Evolutionary conservation across 2,329 filamentous ascomycete genomes (phyloP).

Genomic region (Cladophialophora psammophila): DNA sequence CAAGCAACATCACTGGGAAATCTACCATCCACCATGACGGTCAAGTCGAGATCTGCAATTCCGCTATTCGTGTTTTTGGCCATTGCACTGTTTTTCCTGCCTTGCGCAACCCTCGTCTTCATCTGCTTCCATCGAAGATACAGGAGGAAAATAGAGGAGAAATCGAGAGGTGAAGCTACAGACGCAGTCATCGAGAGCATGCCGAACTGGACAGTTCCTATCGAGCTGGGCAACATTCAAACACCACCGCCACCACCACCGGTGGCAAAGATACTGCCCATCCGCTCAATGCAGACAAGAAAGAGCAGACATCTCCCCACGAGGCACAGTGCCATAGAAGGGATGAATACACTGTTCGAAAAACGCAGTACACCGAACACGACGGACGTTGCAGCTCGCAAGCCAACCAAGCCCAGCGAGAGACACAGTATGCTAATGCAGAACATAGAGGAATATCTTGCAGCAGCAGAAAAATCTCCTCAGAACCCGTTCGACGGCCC

Average conservation of each 20-base stretch:
- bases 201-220: conserved; percentile 2
- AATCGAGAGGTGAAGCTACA: not conserved
- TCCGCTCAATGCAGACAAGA: conserved; percentile 5
- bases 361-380: not conserved
- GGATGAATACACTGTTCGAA: not conserved
- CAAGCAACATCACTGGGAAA: conserved; percentile 1
- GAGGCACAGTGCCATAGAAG: not conserved
- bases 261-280: conserved; percentile 2
- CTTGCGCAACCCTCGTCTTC: conserved; percentile 17
- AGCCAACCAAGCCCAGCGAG: not conserved
- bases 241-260: conserved; percentile 7
- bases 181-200: conserved; percentile 3
- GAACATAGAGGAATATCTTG: not conserved
- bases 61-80: conserved; percentile 29
- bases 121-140: conserved; percentile 11
- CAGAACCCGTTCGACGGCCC: not conserved
- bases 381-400: not conserved
- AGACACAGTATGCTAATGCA: not conserved
- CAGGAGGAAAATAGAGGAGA: not conserved
- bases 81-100: conserved; percentile 24
- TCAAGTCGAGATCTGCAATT: conserved; percentile 17
- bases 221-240: conserved; percentile 19
- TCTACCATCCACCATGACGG: conserved; percentile 13
- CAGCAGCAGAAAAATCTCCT: not conserved
- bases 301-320: not conserved